Evolutionary conservation across 164 flowering plant genomes (phyloP), one percentile per base, ranked within the genome.

Genomic region (Sedum album): DNA sequence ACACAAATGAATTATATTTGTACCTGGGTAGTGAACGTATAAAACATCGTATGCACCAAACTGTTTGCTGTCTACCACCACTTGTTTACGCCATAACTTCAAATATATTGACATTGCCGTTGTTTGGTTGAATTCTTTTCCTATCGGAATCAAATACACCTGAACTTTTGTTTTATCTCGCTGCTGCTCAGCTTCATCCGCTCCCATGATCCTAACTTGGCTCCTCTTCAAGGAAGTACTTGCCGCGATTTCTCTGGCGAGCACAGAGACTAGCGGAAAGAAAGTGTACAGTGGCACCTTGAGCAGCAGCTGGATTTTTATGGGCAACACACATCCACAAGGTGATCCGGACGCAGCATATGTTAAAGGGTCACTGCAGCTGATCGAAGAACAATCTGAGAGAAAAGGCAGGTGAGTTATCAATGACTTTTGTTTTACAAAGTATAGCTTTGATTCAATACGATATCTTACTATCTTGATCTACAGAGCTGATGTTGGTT

Each of bases 341-440:
- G 55, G 55, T 49, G 55, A 49, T n/a, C 55, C 55, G 20, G 55
- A 49, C 0, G 55, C 55, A 5, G 55, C 25, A 20, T 49, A 49
- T 2, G 55, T 49, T 8, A 49, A 49, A 2, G 55, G 55, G 25
- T 49, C 55, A 21, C 55, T 8, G 23, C 55, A 49, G 55, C 55
- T 49, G 55, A 49, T 20, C 20, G 55, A 49, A n/a, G 55, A 49
- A 49, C 55, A 49, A 49, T 49, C 55, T 49, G 23, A 49, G 55
- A 49, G 25, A 18, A 49, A 4, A 49, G 11, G 15, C 9, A 49
- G 23, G 20, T 21, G 10, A 49, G 25, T 49, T 49, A 49, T 49
- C 55, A 49, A 49, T 18, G 23, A 49, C 55, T 18, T 18, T 18
- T 49, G 23, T 4, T 3, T 49, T 5, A 49, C 23, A 49, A 49